Evolutionary conservation across 345 rosid species (phyloP), one percentile per base, ranked within the genome.

Genomic region (Raphanus sativus): DNA sequence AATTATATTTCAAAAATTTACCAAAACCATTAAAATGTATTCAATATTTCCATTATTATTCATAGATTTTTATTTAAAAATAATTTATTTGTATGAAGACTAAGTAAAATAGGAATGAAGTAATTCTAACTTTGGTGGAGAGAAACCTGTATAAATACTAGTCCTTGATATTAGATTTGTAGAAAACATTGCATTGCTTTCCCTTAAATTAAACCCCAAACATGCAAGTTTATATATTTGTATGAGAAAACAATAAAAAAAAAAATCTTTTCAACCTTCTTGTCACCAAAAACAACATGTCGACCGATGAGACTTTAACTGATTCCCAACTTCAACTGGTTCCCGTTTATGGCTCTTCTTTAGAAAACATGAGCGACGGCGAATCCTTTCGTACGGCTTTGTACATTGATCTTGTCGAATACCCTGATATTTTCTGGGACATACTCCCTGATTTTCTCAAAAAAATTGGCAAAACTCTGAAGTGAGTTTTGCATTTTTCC

Each of bases 351-450:
- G 84, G 83, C 30, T 77, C 75, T 34, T 66, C 73, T 50, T 69
- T 81, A 61, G 60, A 66, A 71, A 71, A 30, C 69, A 24, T 26
- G 61, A 68, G 15, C 16, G 36, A 4, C 10, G 32, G 2, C 25
- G 83, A 82, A 66, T 91, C 90, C 54, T 70, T 86, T 9, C 74
- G 81, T n/a, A 73, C 84, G 1, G 87, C 81, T 64, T 78, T 33
- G 52, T 88, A 81, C 50, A 75, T 86, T 50, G 86, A 89, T 63
- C 76, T 90, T 68, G 76, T 80, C 76, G 86, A 77, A 73, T 85
- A 83, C 45, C 38, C 89, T 7, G 82, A 85, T 33, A 86, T 87
- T 83, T 92, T 90, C 77, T 82, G 83, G 88, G 86, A 86, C 61
- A 88, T 83, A 76, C 85, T 92, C 69, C 54, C 63, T 24, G 77